Evolutionary conservation across 2,329 filamentous ascomycete species (phyloP).

Genomic region (Colletotrichum ledebouriae): DNA sequence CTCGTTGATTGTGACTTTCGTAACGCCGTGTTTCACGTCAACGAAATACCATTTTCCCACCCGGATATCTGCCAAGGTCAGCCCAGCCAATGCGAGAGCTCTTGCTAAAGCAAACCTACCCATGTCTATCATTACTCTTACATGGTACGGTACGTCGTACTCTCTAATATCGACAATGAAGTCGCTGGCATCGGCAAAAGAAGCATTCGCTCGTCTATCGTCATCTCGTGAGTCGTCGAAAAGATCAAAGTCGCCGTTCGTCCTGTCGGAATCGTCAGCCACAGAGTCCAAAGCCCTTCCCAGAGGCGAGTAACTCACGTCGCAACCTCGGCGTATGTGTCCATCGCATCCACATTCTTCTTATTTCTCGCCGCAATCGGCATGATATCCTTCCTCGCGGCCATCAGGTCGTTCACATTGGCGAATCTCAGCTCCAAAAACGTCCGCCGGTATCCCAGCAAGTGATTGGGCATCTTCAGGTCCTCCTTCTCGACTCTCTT

Average conservation of each 20-base stretch:
- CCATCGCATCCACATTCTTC: slow-evolving; percentile 96
- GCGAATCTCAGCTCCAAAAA: slow-evolving; percentile 90
- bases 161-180: slow-evolving; percentile 98
- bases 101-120: slow-evolving; percentile 60
- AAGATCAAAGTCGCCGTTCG: slow-evolving; percentile 88
- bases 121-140: slow-evolving; percentile 97
- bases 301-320: slow-evolving; percentile 67
- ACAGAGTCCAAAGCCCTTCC: neutral
- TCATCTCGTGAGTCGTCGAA: slow-evolving; percentile 90
- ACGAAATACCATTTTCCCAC: slow-evolving; percentile 98
- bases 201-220: slow-evolving; percentile 81
- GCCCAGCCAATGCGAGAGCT: slow-evolving; percentile 1
- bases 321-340: slow-evolving; percentile 97
- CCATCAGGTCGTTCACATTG: slow-evolving; percentile 88
- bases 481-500: slow-evolving; percentile 91
- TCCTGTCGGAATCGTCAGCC: slow-evolving; percentile 59
- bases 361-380: slow-evolving; percentile 97
- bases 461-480: slow-evolving; percentile 92
- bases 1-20: slow-evolving; percentile 86
- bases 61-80: slow-evolving; percentile 78
- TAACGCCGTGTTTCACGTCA: slow-evolving; percentile 90
- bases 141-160: slow-evolving; percentile 99
- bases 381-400: slow-evolving; percentile 86
- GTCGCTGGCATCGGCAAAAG: slow-evolving; percentile 90
- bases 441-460: slow-evolving; percentile 89